phyloP scores from a whole-genome alignment of 2,329 filamentous ascomycete species.

The Nemania sp. region DNA sequence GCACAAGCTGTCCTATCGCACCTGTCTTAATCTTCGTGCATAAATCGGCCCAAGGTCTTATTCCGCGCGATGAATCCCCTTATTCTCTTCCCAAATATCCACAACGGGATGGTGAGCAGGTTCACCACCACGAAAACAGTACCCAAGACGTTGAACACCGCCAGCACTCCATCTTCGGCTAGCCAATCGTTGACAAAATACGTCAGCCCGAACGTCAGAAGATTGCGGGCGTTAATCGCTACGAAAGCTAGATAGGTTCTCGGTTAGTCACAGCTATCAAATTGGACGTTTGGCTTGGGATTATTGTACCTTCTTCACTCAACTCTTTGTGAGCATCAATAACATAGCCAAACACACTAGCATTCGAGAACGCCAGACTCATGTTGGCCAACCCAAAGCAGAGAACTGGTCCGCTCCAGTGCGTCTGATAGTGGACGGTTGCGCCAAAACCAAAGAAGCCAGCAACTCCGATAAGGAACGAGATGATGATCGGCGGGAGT shows the following conservation, averaged over 20 bases:
- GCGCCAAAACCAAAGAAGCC: constrained; percentile 54
- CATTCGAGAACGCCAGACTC: constrained; percentile 49
- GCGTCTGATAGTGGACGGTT: constrained; percentile 48
- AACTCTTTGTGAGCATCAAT: constrained; percentile 51
- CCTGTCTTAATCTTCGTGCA: constrained; percentile 34
- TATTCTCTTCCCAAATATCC: constrained; percentile 53
- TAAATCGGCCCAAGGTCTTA: constrained; percentile 33
- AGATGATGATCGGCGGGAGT: constrained; percentile 45
- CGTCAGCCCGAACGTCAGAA: constrained; percentile 51
- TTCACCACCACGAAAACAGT: constrained; percentile 48
- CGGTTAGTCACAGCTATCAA: constrained; percentile 2
- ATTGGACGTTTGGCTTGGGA: neutral
- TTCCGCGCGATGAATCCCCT: constrained; percentile 49
- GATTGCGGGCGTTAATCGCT: constrained; percentile 53
- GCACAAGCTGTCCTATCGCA: no score
- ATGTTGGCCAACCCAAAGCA: constrained; percentile 54
- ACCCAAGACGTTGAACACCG: constrained; percentile 45
- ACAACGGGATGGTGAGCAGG: constrained; percentile 51
- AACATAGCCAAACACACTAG: constrained; percentile 55
- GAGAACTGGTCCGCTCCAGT: constrained; percentile 52
- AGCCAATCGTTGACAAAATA: constrained; percentile 49
- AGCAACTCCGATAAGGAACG: constrained; percentile 45
- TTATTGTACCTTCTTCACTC: constrained; percentile 45
- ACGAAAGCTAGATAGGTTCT: constrained; percentile 45
- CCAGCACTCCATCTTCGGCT: constrained; percentile 40